These are phyloP conservation scores for Microbotryomycetes sp. DNA, from an alignment of 1,284 basidiomycete genomes.

Conservation along the genomic window DNA sequence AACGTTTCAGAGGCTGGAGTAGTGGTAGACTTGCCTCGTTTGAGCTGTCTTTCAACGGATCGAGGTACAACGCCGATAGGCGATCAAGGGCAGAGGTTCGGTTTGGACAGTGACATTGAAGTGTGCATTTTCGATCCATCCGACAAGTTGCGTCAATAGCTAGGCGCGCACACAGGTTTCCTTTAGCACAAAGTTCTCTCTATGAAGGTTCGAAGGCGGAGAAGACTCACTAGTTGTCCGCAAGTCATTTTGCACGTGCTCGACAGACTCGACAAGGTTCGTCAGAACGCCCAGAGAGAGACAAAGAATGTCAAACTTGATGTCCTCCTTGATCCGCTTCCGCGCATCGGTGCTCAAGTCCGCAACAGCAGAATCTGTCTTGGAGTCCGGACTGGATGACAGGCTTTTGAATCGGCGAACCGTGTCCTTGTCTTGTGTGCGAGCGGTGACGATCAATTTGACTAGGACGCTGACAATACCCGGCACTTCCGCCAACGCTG, in stretches of 20 bases:
- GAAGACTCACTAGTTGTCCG: conserved; percentile 10
- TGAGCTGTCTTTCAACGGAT: background rate
- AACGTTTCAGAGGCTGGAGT: no score
- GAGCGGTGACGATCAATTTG: background rate
- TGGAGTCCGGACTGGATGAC: background rate
- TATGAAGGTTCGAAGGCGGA: no score
- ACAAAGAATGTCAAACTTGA: conserved; percentile 20
- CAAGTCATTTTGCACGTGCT: conserved; percentile 2
- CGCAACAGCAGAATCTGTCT: background rate
- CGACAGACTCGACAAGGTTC: conserved; percentile 20
- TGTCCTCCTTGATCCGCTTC: background rate
- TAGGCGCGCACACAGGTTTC: no score
- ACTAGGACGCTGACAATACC: conserved; percentile 5
- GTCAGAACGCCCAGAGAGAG: conserved; percentile 21
- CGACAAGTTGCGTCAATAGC: background rate
- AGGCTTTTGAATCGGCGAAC: background rate
- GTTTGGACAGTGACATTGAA: background rate
- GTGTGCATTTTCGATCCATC: background rate
- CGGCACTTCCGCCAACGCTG: background rate
- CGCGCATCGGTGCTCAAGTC: background rate
- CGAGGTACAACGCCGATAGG: conserved; percentile 3
- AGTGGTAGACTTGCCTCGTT: background rate
- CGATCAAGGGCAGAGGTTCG: background rate
- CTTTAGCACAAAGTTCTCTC: no score
- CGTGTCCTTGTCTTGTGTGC: background rate